Evolutionary conservation across 108 stramenopile genomes (phyloP), one percentile per base, ranked within the genome.

Genomic region (Pseudonitzschia delicatissima): DNA sequence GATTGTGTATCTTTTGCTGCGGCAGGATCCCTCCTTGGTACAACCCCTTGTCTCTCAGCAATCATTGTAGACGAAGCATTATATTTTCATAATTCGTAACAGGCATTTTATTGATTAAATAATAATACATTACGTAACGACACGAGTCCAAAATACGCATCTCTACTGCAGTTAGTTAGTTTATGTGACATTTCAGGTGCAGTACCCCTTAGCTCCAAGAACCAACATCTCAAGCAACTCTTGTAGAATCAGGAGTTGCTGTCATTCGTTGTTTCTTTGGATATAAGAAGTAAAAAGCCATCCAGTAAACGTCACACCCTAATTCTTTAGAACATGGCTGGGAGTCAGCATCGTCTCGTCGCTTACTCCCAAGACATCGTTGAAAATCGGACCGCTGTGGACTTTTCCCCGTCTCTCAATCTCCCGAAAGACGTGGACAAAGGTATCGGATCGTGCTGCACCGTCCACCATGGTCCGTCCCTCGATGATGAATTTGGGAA

Each of bases 401-500:
- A 92, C 70, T 23, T 57, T 36, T 13, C 90, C 90, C 33, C 77
- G 67, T 34, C 31, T 35, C 58, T 88, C 87, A 37, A 92, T 88
- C 17, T 87, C 84, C 45, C 90, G 79, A 45, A 92, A 92, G 31
- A 87, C 63, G 27, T 72, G 37, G 5, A 89, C 78, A 45, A 92
- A 89, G 17, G 73, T 73, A 33, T 85, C 73, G 27, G 79, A 45
- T 9, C 62, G 42, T 25, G 91, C 91, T 5, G 91, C 91, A 40
- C 91, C 87, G 71, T 89, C 87, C 3, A 93, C 82, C 15, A 93
- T 69, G 26, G 59, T 69, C n/a, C 61, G 50, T 44, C 92, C 92
- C 47, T 88, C 87, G 31, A 93, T 79, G 42, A 93, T 90, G 44
- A 93, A 93, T 64, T 90, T 93, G 5, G 92, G 92, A 40, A 93